Base-by-base conservation (phyloP, 2,329 filamentous ascomycete species). In the Diaporthe sp. region DNA sequence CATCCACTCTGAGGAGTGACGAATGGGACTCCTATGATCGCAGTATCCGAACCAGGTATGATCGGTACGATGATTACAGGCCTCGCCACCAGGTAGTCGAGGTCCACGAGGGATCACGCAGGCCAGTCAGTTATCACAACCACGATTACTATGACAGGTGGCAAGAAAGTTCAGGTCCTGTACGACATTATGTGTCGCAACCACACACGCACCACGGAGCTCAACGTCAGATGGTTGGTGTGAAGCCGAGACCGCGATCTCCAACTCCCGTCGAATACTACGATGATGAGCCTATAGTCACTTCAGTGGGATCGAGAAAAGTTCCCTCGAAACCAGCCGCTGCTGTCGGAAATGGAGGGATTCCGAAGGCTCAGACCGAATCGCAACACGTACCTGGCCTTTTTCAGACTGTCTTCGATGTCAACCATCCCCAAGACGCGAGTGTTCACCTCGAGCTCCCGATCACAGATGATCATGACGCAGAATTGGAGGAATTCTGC, bases 401-500 rank as follows among this genome's bases (percentile, higher is more conserved):
- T 19, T 67, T 34, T 51, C 62, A 67, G 44, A 67, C 62, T 25
- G 31, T 51, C 6, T 67, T 67, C 31, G 62, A 67, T 51, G 62
- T 67, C 0, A 67, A 67, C 22, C 62, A 67, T 19, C 62, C 62
- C 2, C 62, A 67, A 12, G 62, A 67, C 22, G 7, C 44, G 2
- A 67, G 62, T 19, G 62, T 51, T 51, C 62, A 67, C 22, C 62
- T 67, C 31, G 19, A 67, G 28, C 62, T 67, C 12, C 44, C 62
- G 3, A 67, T 67, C 31, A 51, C 46, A 31, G 62, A 67, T 25
- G 62, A 67, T 51, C 6, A 25, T 15, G 44, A 51, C 25, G 28
- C 44, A 4, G 62, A 67, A 4, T 9, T 67, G 31, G 62, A 67
- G 13, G 62, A 34, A 3, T 67, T 67, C 31, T 67, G 28, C 28